phyloP scores from a whole-genome alignment of 148 eudicot species.

The Beta vulgaris region DNA sequence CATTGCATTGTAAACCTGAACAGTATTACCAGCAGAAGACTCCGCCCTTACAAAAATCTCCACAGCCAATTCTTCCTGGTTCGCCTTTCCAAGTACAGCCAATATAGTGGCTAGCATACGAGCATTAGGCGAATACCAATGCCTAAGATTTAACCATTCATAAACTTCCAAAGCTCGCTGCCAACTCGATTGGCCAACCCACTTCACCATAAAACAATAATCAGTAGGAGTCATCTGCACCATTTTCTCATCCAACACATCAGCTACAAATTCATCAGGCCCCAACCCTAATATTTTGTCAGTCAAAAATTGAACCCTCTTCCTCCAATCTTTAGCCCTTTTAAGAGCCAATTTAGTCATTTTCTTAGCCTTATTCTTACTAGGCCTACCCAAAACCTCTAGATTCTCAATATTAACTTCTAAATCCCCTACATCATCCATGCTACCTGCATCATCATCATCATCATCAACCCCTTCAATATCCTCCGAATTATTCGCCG shows the following conservation, averaged over 20 bases:
- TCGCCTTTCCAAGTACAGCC: slow-evolving; percentile 88
- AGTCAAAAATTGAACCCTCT: slow-evolving; percentile 73
- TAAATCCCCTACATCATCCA: slow-evolving; percentile 13
- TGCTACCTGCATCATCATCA: slow-evolving; percentile 27
- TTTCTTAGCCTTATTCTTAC: slow-evolving; percentile 70
- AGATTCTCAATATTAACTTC: slow-evolving; percentile 43
- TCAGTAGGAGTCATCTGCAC: slow-evolving; percentile 92
- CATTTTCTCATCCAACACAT: slow-evolving; percentile 67
- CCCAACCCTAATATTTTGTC: slow-evolving; percentile 64
- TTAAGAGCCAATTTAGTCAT: slow-evolving; percentile 82
- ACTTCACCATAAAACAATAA: slow-evolving; percentile 86
- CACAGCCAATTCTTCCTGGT: slow-evolving; percentile 74
- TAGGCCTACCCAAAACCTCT: slow-evolving; percentile 54
- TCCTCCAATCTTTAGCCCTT: slow-evolving; percentile 89
- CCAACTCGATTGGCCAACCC: slow-evolving; percentile 83
- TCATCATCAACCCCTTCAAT: slow-evolving; percentile 18
- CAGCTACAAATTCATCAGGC: slow-evolving; percentile 76
- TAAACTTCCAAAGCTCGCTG: slow-evolving; percentile 86
- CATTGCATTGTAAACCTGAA: slow-evolving; percentile 96
- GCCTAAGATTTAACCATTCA: slow-evolving; percentile 85
- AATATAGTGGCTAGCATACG: slow-evolving; percentile 84
- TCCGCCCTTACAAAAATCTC: slow-evolving; percentile 76
- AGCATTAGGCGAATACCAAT: slow-evolving; percentile 81
- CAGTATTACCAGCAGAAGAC: slow-evolving; percentile 58
- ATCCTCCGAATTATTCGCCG: slow-evolving; percentile 11